Evolutionary conservation across 176 grass and related monocot species (phyloP).

Genomic region (Avena eriantha): DNA sequence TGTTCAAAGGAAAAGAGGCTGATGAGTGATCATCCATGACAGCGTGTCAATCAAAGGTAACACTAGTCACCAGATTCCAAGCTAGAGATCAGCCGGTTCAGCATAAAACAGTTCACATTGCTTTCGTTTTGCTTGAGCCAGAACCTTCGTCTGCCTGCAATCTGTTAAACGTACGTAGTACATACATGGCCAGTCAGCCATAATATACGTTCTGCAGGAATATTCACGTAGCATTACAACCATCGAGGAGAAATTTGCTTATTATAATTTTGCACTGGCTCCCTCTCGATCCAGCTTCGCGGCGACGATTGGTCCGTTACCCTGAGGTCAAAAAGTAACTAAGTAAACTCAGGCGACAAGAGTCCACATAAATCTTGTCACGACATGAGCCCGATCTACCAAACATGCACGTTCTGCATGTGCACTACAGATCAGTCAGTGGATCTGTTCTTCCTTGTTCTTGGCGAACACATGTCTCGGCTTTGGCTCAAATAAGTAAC

Average conservation of each 20-base stretch:
- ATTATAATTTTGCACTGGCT: neutral
- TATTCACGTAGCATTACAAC: neutral
- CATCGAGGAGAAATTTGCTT: neutral
- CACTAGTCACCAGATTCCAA: neutral
- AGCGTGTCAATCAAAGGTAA: conserved; percentile 32
- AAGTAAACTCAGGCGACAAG: conserved; percentile 10
- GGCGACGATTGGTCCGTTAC: neutral
- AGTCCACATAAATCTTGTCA: conserved; percentile 43
- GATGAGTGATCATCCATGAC: neutral
- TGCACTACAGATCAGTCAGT: conserved; percentile 32
- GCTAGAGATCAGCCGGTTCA: neutral
- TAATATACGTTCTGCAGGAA: conserved; percentile 1
- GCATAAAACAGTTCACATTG: conserved; percentile 36
- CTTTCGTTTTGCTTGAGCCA: conserved; percentile 22
- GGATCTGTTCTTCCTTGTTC: neutral
- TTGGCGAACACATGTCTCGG: neutral
- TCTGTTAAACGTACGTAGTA: neutral
- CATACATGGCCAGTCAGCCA: neutral
- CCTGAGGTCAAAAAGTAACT: neutral
- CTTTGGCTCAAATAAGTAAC: conserved; percentile 18
- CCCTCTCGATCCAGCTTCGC: neutral
- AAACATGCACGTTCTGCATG: conserved; percentile 56
- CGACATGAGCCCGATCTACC: conserved; percentile 39
- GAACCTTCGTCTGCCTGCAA: neutral
- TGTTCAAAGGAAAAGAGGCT: neutral